Base-by-base conservation (phyloP, 2,329 filamentous ascomycete genomes). In the Hirsutella minnesotensis region DNA sequence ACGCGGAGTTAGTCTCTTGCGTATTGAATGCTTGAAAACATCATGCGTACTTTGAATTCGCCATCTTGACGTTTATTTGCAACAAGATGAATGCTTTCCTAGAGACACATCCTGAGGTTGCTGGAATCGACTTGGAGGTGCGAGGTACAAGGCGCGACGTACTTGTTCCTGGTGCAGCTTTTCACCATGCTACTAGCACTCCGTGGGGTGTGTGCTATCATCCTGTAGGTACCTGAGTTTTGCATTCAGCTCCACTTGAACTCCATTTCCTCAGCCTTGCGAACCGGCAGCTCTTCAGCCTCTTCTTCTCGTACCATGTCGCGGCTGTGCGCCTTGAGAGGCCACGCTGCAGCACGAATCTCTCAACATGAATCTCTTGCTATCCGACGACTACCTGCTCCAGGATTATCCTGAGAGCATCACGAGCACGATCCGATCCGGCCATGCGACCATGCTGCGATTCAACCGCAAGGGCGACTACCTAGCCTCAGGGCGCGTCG, bases 401-500 rank as follows among this genome's bases (percentile, higher is more conserved):
- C 78, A 81, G 64, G 89, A 95, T 66, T 94, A 92, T 60, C 89
- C 90, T 42, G 89, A 95, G 58, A 81, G 85, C 47, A 83, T 95
- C 51, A 89, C 85, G 29, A 86, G 86, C 57, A 89, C 84, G 45
- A 82, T 98, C 49, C 84, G 90, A 40, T 79, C 73, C 35, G 76
- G 77, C 21, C 77, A 82, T 63, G 74, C 77, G 45, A 78, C 75
- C 51, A 79, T 75, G 56, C 66, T 81, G 48, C 86, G 90, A 51
- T 98, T 98, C 73, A 95, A 90, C 58, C 86, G 88, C 58, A 86
- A 82, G 58, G 92, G 92, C 62, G 90, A 98, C 64, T 89, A 92
- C 54, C 80, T 98, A 49, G 92, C 92, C 37, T 94, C 89, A 24
- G 92, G 92, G 49, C 82, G 92, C 58, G 86, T 88, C 48, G 92